Evolutionary conservation across 371 early-diverging fungal genomes (phyloP), one percentile per base, ranked within the genome.

Genomic region (Racocetra persica): DNA sequence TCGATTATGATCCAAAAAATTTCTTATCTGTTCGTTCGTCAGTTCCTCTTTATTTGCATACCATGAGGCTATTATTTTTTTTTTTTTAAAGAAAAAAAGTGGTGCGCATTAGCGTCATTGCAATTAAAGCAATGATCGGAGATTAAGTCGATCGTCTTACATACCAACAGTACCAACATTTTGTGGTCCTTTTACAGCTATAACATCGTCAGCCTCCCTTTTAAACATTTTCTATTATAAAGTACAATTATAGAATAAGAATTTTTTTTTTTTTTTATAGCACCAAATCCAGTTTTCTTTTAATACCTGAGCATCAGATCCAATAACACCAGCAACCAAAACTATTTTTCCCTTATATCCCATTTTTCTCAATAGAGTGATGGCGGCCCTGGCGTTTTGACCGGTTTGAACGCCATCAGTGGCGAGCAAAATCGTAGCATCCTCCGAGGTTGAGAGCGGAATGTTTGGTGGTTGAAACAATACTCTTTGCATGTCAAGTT

Each of bases 341-440:
- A 79, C 57, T 41, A 79, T 79, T 69, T 55, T 79, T 20, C 79
- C 79, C 22, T 24, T 13, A 70, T 55, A 79, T 22, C 79, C 79
- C 32, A 77, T 5, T 18, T 18, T 51, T 59, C 41, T 66, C 20
- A 79, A 28, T 22, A 79, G 28, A 16, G 26, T 5, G 5, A 79
- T 52, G 8, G 79, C 24, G 1, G 20, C 22, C 22, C 79, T 69
- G 38, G 70, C 79, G 38, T 67, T 41, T 38, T 79, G 79, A 32
- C 79, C 79, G 38, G 79, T 69, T 69, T 79, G 69, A 54, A 79
- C 57, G 26, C 79, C 79, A 69, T 79, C 79, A 26, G 69, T 79
- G 32, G 45, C 52, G 7, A 79, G 38, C 36, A 79, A 49, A 6
- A 79, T 41, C 2, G 69, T 79, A 2, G 59, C 69, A 14, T 69